Percentiles rank a stretch among this genome's conserved stretches.
Evolutionary conservation across 108 stramenopile genomes (phyloP).

Genomic region (Bacterosira constricta): DNA sequence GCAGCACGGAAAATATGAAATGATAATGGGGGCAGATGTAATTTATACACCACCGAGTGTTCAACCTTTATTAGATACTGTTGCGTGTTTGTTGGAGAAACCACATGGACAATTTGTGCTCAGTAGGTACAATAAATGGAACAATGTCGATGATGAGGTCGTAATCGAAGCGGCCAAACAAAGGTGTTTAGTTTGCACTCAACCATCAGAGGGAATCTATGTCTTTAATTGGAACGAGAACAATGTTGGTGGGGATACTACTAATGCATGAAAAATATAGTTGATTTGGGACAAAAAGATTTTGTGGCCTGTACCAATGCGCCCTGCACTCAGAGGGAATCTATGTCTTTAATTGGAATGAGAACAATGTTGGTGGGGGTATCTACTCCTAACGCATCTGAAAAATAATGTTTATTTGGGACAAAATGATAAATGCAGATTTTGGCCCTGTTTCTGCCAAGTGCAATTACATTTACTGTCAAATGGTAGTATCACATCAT

Average conservation of each 20-base stretch:
- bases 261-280: too few relatives aligned
- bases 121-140: slow-evolving; percentile 41
- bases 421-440: too few relatives aligned
- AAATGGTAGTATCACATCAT: too few relatives aligned
- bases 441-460: too few relatives aligned
- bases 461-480: too few relatives aligned
- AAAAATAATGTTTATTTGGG: too few relatives aligned
- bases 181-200: slow-evolving; percentile 31
- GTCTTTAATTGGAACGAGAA: slow-evolving; percentile 18
- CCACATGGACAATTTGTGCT: slow-evolving; percentile 29
- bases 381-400: too few relatives aligned
- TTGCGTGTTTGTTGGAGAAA: slow-evolving; percentile 28
- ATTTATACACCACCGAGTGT: slow-evolving; percentile 22
- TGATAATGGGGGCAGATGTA: slow-evolving; percentile 25
- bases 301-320: too few relatives aligned
- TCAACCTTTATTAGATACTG: slow-evolving; percentile 29
- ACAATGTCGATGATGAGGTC: slow-evolving; percentile 33
- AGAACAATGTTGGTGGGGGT: not conserved
- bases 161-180: slow-evolving; percentile 37
- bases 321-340: slow-evolving; percentile 40
- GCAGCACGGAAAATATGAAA: slow-evolving; percentile 10
- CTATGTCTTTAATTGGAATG: slow-evolving; percentile 25
- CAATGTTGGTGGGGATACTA: not conserved
- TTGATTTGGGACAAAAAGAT: too few relatives aligned
- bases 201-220: slow-evolving; percentile 41